These are phyloP conservation scores for Jamesozyma spencerorum DNA, from an alignment of 805 yeast genomes.

Conservation along the genomic window DNA sequence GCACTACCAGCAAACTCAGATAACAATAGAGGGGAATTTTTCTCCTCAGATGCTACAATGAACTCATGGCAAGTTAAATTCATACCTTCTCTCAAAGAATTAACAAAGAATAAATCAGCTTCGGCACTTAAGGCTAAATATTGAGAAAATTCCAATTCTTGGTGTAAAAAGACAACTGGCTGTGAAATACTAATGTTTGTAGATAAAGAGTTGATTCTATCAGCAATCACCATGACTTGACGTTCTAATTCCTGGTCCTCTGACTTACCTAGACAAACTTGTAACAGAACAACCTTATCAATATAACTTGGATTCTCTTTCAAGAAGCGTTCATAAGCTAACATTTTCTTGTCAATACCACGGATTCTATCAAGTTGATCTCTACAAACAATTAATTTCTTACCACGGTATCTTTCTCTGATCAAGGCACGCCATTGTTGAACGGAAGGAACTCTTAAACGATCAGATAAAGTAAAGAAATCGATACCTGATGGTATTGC, in stretches of 20 bases:
- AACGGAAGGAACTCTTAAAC: conserved; percentile 43
- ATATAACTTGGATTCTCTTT: conserved; percentile 61
- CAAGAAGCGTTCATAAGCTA: conserved; percentile 78
- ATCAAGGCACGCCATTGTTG: conserved; percentile 59
- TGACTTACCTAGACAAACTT: conserved; percentile 61
- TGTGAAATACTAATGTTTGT: conserved; percentile 64
- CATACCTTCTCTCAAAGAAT: conserved; percentile 94
- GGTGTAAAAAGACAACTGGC: conserved; percentile 81
- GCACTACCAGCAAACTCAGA: conserved; percentile 97
- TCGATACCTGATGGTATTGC: conserved; percentile 76
- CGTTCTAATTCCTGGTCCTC: conserved; percentile 58
- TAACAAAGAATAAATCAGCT: conserved; percentile 80
- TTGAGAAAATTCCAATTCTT: conserved; percentile 82
- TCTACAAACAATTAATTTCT: conserved; percentile 68
- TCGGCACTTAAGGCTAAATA: conserved; percentile 78
- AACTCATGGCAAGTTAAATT: conserved; percentile 94
- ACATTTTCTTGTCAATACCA: conserved; percentile 78
- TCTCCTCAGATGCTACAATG: conserved; percentile 59
- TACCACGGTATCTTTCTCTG: conserved; percentile 65
- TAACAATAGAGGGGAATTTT: conserved; percentile 71
- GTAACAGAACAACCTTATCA: conserved; percentile 64
- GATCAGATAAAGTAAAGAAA: conserved; percentile 43
- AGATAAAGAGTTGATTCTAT: conserved; percentile 72
- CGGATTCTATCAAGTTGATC: conserved; percentile 83
- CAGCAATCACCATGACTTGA: conserved; percentile 68